Evolutionary conservation across 257 asterid species (phyloP).

Genomic region (Orobanche coerulescens): DNA sequence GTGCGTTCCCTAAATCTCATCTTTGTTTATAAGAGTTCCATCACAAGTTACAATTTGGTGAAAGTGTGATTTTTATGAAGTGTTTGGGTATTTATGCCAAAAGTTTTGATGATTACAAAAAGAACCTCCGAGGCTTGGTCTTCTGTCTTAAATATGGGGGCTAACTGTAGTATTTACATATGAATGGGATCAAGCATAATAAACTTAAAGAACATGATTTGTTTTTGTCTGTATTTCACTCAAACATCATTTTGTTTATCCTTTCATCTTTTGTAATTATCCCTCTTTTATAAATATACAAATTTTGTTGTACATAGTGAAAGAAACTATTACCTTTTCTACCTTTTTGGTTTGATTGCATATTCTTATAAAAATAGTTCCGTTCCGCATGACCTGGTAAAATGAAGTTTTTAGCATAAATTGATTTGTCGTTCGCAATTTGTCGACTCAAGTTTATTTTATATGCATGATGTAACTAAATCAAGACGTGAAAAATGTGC

Average conservation of each 20-base stretch:
- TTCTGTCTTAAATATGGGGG: too few relatives aligned
- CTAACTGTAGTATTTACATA: too few relatives aligned
- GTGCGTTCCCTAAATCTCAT: slow-evolving; percentile 38
- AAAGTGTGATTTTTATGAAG: background rate
- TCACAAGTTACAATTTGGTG: background rate
- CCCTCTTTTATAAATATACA: too few relatives aligned
- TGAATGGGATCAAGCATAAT: too few relatives aligned
- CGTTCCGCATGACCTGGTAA: background rate
- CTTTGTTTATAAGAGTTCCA: slow-evolving; percentile 6
- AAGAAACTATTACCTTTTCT: slow-evolving; percentile 11
- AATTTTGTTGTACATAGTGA: too few relatives aligned
- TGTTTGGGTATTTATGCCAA: too few relatives aligned
- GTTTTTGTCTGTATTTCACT: too few relatives aligned
- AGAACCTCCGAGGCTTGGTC: background rate
- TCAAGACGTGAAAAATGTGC: slow-evolving; percentile 2
- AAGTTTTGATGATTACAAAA: background rate
- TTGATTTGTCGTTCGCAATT: background rate
- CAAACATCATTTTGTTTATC: too few relatives aligned
- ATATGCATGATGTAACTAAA: slow-evolving; percentile 3
- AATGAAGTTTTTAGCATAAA: background rate
- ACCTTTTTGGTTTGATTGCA: background rate
- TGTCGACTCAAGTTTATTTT: background rate
- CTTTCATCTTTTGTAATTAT: too few relatives aligned
- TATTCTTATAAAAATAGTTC: background rate
- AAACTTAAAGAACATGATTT: too few relatives aligned